A percentile compares a stretch with the other conserved stretches of the same genome.
These are phyloP conservation scores for Lophium mytilinum DNA, from an alignment of 495 filamentous ascomycete species.

Conservation along the genomic window DNA sequence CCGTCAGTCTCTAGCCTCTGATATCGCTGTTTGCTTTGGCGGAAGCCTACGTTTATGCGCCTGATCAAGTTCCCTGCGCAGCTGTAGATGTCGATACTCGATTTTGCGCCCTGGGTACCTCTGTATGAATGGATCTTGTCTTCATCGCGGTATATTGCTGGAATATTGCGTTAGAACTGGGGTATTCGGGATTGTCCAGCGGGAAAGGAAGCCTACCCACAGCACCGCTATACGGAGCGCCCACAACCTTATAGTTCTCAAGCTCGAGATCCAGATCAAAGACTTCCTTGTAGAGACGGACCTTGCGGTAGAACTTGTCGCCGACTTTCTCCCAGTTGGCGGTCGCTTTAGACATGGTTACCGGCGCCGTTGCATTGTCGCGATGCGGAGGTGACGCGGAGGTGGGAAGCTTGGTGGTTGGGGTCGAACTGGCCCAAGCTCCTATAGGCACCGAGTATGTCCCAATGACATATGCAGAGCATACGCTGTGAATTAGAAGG, in stretches of 20 bases:
- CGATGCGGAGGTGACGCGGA: not conserved
- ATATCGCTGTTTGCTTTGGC: not conserved
- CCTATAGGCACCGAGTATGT: no score
- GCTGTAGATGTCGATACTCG: conserved; percentile 90
- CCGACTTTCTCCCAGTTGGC: conserved; percentile 90
- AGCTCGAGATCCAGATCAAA: conserved; percentile 90
- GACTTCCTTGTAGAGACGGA: conserved; percentile 80
- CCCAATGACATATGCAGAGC: no score
- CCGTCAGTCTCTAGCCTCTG: conserved; percentile 12
- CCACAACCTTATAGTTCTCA: conserved; percentile 86
- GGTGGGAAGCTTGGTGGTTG: no score
- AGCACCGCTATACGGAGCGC: conserved; percentile 91
- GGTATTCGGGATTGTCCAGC: not conserved
- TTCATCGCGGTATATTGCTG: conserved; percentile 86
- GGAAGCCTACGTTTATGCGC: conserved; percentile 49
- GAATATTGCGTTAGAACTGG: conserved; percentile 1
- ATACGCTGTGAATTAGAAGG: no score
- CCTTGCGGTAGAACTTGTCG: conserved; percentile 88
- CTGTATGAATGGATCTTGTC: conserved; percentile 70
- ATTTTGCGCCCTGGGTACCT: conserved; percentile 61
- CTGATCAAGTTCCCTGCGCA: conserved; percentile 78
- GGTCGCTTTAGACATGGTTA: conserved; percentile 53
- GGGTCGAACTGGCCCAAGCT: no score
- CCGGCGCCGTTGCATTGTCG: not conserved
- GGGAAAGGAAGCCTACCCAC: conserved; percentile 53